Evolutionary conservation across 805 yeast species (phyloP).

Genomic region (Saccharomycopsis babjevae): DNA sequence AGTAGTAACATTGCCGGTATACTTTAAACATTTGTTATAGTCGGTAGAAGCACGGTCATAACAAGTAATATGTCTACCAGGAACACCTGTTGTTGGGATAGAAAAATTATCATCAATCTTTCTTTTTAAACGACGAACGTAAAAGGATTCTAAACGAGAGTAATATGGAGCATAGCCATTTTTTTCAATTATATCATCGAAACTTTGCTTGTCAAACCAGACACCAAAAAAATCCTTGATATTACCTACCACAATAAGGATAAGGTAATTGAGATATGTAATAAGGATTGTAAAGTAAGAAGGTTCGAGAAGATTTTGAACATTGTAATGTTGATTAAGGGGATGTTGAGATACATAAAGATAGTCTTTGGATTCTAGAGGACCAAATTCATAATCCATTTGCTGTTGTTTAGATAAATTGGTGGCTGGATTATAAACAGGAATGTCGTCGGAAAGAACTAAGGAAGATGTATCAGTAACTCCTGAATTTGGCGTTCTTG

Average conservation of each 20-base stretch:
- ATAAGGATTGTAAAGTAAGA: slow-evolving; percentile 69
- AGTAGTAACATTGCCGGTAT: slow-evolving; percentile 65
- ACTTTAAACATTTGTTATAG: slow-evolving; percentile 53
- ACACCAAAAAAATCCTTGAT: slow-evolving; percentile 81
- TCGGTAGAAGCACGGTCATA: slow-evolving; percentile 68
- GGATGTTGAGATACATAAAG: slow-evolving; percentile 38
- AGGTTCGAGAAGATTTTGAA: slow-evolving; percentile 53
- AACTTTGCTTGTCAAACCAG: slow-evolving; percentile 54
- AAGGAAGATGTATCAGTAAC: neutral
- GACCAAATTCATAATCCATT: slow-evolving; percentile 42
- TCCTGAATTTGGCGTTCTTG: neutral
- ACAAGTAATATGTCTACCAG: slow-evolving; percentile 83
- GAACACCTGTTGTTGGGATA: slow-evolving; percentile 94
- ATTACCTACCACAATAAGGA: slow-evolving; percentile 82
- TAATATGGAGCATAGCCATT: slow-evolving; percentile 96
- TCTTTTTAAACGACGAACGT: slow-evolving; percentile 81
- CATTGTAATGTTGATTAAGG: slow-evolving; percentile 34
- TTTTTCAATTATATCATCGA: slow-evolving; percentile 56
- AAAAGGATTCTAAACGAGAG: slow-evolving; percentile 87
- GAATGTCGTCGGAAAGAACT: slow-evolving; percentile 4
- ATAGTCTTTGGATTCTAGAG: slow-evolving; percentile 35
- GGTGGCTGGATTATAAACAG: slow-evolving; percentile 6
- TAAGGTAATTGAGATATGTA: slow-evolving; percentile 78
- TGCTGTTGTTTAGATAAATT: slow-evolving; percentile 26
- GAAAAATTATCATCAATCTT: slow-evolving; percentile 93